Base-by-base conservation (phyloP, 441 rosid species). In the Capsella rubella region DNA sequence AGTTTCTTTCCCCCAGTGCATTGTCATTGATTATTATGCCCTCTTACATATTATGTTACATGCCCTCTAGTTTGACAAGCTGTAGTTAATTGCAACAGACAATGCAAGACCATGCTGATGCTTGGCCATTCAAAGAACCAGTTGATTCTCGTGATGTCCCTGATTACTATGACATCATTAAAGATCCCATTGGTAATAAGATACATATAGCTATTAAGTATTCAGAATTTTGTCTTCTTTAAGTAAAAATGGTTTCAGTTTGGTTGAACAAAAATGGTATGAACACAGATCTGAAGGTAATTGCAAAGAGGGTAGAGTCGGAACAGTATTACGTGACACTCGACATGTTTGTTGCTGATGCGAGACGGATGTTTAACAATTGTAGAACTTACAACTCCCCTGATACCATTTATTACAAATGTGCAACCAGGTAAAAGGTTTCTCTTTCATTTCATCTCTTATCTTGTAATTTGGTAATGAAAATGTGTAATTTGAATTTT, bases 61-160 rank as follows among this genome's bases (percentile, higher is more conserved):
- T 64, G 21, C 39, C 31, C 47, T 49, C 13, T 49, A n/a, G 39
- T 47, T 63, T 63, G 32, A 70, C 55, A 39, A 70, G 61, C 49
- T 70, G 54, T 69, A 64, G 39, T 18, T 70, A 49, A 76, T 70
- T 76, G 72, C 37, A 74, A 67, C 91, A 93, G 99, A 70, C 97
- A 35, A 85, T 96, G 96, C 90, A 87, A 71, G 99, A 96, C 35
- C 96, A 96, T 65, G 88, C 80, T 65, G 98, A 96, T 84, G 92
- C 96, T 58, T 96, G 99, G 99, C 98, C 99, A 37, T 93, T 92
- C 77, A 91, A 87, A 88, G 99, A 96, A 64, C 97, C 99, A 49
- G 97, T 96, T 40, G 97, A 96, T 86, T 83, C 81, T 53, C 92
- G 90, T 45, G 99, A 96, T 78, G 99, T 89, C 74, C 98, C 99